Evolutionary conservation across 169 alveolate species (phyloP).

Genomic region (Plasmodium yoelii): DNA sequence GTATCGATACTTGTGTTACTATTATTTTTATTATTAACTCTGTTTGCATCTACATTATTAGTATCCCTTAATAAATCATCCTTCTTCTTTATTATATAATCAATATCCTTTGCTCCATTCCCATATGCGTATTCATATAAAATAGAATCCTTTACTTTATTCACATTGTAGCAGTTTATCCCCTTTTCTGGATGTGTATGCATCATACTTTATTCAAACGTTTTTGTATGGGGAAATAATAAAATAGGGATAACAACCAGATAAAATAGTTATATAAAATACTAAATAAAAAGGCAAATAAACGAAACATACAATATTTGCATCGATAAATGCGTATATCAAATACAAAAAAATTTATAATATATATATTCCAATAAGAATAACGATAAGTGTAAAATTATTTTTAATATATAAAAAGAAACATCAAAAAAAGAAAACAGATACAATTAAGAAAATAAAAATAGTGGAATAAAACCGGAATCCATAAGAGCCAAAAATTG

Average conservation of each 20-base stretch:
- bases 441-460: no score
- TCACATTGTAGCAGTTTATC: background rate
- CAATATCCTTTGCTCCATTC: background rate
- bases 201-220: background rate
- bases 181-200: slow-evolving; percentile 14
- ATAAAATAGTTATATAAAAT: background rate
- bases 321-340: no score
- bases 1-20: background rate
- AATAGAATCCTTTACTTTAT: slow-evolving; percentile 1
- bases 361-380: no score
- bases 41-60: background rate
- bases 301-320: no score
- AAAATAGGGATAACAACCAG: no score
- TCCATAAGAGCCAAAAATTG: no score
- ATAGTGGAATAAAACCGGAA: no score
- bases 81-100: slow-evolving; percentile 14
- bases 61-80: background rate
- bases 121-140: background rate
- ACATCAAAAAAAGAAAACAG: no score
- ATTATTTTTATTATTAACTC: background rate
- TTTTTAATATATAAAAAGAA: no score
- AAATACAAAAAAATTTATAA: no score
- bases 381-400: no score
- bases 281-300: background rate
- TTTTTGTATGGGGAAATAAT: no score